These are phyloP conservation scores for Endotrypanum monterogeii DNA, from an alignment of 208 protist genomes.

Conservation along the genomic window DNA sequence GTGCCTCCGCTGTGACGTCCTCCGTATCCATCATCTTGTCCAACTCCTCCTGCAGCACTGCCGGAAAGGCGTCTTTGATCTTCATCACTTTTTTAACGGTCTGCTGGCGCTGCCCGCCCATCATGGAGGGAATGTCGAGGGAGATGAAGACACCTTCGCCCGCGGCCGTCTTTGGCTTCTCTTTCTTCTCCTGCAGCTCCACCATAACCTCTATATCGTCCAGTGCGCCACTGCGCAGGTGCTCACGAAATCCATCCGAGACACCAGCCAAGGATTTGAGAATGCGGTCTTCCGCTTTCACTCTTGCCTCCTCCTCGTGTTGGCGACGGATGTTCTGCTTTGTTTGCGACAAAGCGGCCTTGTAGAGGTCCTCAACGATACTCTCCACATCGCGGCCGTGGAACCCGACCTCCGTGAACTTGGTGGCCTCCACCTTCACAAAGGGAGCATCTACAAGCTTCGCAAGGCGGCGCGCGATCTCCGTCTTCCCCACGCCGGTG, in stretches of 20 bases:
- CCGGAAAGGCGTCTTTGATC: constrained; percentile 93
- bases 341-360: constrained; percentile 91
- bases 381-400: constrained; percentile 97
- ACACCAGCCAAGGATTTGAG: constrained; percentile 86
- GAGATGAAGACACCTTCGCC: constrained; percentile 88
- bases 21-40: constrained; percentile 95
- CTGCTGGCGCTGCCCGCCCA: constrained; percentile 66
- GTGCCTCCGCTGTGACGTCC: constrained; percentile 92
- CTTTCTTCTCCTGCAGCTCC: constrained; percentile 92
- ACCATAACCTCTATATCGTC: constrained; percentile 94
- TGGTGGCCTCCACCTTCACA: constrained; percentile 98
- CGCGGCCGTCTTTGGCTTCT: constrained; percentile 79
- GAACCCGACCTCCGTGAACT: constrained; percentile 98
- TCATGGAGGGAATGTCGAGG: constrained; percentile 85
- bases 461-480: constrained; percentile 96
- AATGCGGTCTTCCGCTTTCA: constrained; percentile 90
- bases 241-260: constrained; percentile 93
- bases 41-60: constrained; percentile 92
- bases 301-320: constrained; percentile 82
- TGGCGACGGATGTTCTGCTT: constrained; percentile 91
- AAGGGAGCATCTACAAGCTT: constrained; percentile 98
- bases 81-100: constrained; percentile 93
- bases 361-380: constrained; percentile 97
- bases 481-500: constrained; percentile 95
- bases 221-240: constrained; percentile 91